A percentile compares a stretch with the other conserved stretches of the same genome.
phyloP scores from a whole-genome alignment of 305 asterid species.

The Plantago coronopus region DNA sequence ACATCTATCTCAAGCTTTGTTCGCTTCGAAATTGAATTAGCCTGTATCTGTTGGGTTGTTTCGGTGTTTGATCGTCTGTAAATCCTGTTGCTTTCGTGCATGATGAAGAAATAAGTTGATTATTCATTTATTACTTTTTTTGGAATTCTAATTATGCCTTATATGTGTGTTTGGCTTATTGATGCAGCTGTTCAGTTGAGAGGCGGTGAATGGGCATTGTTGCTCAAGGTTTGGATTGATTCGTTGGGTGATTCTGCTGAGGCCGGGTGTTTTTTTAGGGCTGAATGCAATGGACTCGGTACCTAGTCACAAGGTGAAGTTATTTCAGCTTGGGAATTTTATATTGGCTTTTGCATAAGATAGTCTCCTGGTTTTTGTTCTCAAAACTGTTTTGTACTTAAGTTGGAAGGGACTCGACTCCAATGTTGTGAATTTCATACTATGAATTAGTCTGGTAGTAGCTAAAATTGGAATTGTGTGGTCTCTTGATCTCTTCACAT shows the following conservation, averaged over 20 bases:
- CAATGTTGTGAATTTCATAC: constrained; percentile 4
- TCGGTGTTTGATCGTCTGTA: constrained; percentile 3
- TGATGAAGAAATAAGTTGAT: constrained; percentile 9
- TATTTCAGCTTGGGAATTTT: constrained; percentile 1
- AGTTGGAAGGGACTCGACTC: not conserved
- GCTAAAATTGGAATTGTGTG: too few relatives aligned
- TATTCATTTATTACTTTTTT: constrained; percentile 2
- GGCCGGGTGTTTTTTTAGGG: constrained; percentile 20
- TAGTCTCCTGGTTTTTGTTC: constrained; percentile 13
- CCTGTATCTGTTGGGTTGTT: not conserved
- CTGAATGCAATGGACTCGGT: constrained; percentile 67
- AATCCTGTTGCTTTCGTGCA: constrained; percentile 9
- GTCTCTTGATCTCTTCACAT: too few relatives aligned
- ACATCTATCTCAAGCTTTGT: too few relatives aligned
- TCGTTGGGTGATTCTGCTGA: constrained; percentile 29
- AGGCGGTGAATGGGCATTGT: constrained; percentile 25
- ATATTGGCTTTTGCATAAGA: constrained; percentile 6
- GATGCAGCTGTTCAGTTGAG: constrained; percentile 27
- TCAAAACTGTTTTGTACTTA: constrained; percentile 3
- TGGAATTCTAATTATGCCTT: constrained; percentile 16
- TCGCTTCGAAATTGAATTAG: not conserved
- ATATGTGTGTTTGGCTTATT: constrained; percentile 21
- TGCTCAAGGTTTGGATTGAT: constrained; percentile 25
- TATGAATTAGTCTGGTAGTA: not conserved
- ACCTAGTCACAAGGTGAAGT: constrained; percentile 72